phyloP scores from a whole-genome alignment of 176 grass and related monocot genomes.

The Miscanthus lutarioriparius region DNA sequence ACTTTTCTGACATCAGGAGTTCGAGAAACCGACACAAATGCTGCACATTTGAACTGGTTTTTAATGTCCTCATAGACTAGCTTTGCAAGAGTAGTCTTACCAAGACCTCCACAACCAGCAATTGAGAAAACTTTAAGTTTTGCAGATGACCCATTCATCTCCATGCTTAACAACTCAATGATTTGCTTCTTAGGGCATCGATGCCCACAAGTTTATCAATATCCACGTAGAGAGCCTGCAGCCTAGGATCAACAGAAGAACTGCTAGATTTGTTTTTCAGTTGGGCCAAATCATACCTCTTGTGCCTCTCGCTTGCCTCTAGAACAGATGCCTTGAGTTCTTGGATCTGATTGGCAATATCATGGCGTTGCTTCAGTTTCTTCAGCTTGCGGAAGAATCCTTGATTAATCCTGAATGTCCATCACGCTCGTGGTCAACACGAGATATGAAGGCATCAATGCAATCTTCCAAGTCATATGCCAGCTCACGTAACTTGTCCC shows the following conservation, averaged over 20 bases:
- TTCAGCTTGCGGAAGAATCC: background rate
- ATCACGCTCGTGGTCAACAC: background rate
- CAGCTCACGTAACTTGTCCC: background rate
- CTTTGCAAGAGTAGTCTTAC: too few species aligned
- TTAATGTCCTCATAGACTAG: too few species aligned
- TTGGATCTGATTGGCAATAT: background rate
- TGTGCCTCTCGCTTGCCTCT: background rate
- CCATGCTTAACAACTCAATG: background rate
- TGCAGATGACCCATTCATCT: background rate
- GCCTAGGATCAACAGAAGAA: background rate
- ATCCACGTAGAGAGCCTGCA: background rate
- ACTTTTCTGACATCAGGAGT: too few species aligned
- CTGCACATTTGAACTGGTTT: too few species aligned
- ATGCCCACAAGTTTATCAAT: background rate
- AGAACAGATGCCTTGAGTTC: background rate
- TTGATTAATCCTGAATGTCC: background rate
- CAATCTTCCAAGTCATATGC: slow-evolving; percentile 11
- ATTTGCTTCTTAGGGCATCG: background rate
- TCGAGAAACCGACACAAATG: too few species aligned
- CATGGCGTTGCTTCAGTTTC: background rate
- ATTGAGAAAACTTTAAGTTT: background rate
- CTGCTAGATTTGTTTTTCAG: background rate
- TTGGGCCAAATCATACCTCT: background rate
- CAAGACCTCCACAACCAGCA: background rate
- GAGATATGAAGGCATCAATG: background rate